Evolutionary conservation across 164 flowering plant species (phyloP).

Genomic region (Sedum album): DNA sequence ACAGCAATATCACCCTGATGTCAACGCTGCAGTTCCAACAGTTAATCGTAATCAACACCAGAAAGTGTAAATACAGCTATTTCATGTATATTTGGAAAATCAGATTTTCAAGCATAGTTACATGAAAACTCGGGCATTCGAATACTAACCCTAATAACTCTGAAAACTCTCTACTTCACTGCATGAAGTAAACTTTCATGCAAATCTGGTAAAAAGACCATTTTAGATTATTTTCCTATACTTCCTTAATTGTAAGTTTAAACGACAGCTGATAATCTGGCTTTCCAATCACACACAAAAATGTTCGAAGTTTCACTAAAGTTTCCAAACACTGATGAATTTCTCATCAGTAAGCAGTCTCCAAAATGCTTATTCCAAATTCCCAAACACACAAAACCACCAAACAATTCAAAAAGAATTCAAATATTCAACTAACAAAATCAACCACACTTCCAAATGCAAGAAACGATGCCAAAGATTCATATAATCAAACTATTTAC

Average conservation of each 20-base stretch:
- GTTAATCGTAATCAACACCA: background rate
- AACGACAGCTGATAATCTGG: too few species aligned
- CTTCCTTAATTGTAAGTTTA: background rate
- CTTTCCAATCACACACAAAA: too few species aligned
- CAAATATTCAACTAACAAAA: background rate
- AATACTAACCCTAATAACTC: too few species aligned
- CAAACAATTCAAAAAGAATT: background rate
- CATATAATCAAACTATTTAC: background rate
- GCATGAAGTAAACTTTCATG: too few species aligned
- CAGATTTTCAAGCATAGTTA: background rate
- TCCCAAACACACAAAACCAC: background rate
- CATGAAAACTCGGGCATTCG: too few species aligned
- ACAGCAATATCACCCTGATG: background rate
- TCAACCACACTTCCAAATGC: background rate
- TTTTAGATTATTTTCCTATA: background rate
- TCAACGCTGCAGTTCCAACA: conserved; percentile 7
- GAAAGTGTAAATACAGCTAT: background rate
- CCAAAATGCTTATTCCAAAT: background rate
- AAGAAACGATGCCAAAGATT: background rate
- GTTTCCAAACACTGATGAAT: too few species aligned
- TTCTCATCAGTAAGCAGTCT: conserved; percentile 2
- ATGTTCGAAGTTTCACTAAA: too few species aligned
- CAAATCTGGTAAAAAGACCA: background rate
- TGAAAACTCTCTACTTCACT: background rate
- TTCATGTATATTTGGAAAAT: background rate